These are phyloP conservation scores for Decorospora gaudefroyi DNA, from an alignment of 2,329 filamentous ascomycete species.

Conservation along the genomic window DNA sequence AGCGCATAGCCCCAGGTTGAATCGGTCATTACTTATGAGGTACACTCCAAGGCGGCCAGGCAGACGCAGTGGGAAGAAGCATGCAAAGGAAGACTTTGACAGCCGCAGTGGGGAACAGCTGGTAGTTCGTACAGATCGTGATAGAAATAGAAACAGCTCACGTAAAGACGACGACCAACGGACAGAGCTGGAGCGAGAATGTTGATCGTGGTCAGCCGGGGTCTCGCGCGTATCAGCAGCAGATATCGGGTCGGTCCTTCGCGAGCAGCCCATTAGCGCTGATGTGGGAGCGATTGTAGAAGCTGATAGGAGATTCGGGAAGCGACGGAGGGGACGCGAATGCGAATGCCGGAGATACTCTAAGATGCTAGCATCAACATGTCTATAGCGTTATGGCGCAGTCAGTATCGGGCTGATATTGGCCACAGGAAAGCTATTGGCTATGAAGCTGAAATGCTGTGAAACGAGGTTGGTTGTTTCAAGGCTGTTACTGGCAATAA, in stretches of 20 bases:
- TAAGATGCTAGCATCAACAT: not conserved
- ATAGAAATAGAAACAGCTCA: no score
- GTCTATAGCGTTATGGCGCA: no score
- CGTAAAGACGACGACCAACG: constrained; percentile 1
- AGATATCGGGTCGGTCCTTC: no score
- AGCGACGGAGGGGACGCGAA: not conserved
- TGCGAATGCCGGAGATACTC: not conserved
- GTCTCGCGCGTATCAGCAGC: no score
- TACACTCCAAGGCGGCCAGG: no score
- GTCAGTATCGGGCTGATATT: not conserved
- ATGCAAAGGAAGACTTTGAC: no score
- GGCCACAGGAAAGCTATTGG: not conserved
- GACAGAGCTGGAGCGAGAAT: not conserved
- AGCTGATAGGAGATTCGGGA: constrained; percentile 3
- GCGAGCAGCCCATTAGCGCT: constrained; percentile 1
- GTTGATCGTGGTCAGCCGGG: no score
- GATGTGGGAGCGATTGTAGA: constrained; percentile 4
- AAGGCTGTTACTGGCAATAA: constrained; percentile 4
- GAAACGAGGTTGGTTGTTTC: constrained; percentile 10
- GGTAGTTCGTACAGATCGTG: no score
- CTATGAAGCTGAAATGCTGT: constrained; percentile 3
- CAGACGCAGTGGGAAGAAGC: no score
- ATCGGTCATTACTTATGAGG: no score
- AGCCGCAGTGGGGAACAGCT: no score
- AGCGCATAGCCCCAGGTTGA: no score